phyloP scores from a whole-genome alignment of 257 asterid species.

The Haberlea rhodopensis region DNA sequence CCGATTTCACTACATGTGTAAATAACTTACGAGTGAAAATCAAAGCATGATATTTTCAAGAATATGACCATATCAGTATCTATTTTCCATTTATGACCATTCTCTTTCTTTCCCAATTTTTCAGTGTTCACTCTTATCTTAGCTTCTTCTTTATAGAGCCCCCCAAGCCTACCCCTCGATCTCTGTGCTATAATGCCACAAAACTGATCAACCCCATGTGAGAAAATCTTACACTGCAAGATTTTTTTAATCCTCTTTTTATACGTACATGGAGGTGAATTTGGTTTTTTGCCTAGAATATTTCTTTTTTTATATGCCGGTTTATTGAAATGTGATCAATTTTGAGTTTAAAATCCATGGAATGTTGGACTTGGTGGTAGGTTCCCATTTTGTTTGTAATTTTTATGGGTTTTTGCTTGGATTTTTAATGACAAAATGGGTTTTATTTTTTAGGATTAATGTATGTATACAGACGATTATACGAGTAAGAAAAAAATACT shows the following conservation, averaged over 20 bases:
- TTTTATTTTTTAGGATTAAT: constrained; percentile 30
- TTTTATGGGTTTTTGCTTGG: background rate
- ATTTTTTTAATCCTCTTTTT: constrained; percentile 16
- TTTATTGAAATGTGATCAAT: constrained; percentile 30
- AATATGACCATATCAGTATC: background rate
- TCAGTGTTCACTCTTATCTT: constrained; percentile 31
- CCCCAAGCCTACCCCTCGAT: constrained; percentile 27
- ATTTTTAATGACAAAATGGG: constrained; percentile 19
- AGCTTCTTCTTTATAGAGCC: constrained; percentile 28
- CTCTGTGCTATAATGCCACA: constrained; percentile 34
- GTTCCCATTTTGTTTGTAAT: constrained; percentile 34
- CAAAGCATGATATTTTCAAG: background rate
- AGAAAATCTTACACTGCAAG: constrained; percentile 35
- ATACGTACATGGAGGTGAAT: constrained; percentile 26
- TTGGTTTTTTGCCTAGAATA: background rate
- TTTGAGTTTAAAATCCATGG: constrained; percentile 30
- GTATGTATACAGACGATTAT: too few species aligned
- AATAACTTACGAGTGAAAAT: background rate
- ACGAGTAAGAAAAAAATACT: constrained; percentile 17
- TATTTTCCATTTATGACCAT: background rate
- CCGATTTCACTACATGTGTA: background rate
- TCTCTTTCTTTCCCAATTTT: constrained; percentile 26
- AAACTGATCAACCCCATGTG: constrained; percentile 56
- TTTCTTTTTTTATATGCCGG: background rate
- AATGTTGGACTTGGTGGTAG: constrained; percentile 41